These are phyloP conservation scores for Bidens hawaiensis DNA, from an alignment of 140 eudicot species.

Conservation along the genomic window DNA sequence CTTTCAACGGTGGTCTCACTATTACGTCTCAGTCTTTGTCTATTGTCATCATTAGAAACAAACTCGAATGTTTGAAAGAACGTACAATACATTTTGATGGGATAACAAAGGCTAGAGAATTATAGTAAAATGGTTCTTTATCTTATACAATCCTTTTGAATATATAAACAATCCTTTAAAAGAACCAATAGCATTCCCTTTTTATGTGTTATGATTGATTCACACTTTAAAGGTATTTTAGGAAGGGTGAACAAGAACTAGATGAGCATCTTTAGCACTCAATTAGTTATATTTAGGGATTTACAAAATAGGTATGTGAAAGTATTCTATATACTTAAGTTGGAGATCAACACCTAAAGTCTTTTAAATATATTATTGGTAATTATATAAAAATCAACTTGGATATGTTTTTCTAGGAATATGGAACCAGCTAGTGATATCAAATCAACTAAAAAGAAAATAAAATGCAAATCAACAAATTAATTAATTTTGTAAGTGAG, in stretches of 20 bases:
- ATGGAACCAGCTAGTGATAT: conserved; percentile 18
- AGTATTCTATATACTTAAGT: conserved; percentile 4
- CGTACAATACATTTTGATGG: neutral
- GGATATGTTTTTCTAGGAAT: neutral
- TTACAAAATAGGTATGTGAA: conserved; percentile 10
- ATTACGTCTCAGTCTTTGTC: too few relatives aligned
- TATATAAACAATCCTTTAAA: neutral
- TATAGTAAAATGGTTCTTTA: neutral
- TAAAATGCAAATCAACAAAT: neutral
- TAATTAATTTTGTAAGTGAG: neutral
- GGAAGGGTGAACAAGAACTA: conserved; percentile 3
- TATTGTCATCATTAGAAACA: too few relatives aligned
- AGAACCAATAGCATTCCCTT: neutral
- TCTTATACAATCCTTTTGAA: neutral
- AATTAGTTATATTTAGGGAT: neutral
- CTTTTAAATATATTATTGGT: neutral
- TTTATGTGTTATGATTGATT: neutral
- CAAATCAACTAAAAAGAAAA: conserved; percentile 17
- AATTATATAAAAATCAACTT: conserved; percentile 4
- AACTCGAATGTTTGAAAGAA: too few relatives aligned
- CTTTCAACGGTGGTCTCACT: too few relatives aligned
- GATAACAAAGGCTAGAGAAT: neutral
- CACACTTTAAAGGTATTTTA: conserved; percentile 3
- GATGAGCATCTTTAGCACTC: neutral
- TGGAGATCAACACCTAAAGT: conserved; percentile 4